Base-by-base conservation (phyloP, 2,329 filamentous ascomycete genomes). In the Immersiporthe knoxdaviesiana region DNA sequence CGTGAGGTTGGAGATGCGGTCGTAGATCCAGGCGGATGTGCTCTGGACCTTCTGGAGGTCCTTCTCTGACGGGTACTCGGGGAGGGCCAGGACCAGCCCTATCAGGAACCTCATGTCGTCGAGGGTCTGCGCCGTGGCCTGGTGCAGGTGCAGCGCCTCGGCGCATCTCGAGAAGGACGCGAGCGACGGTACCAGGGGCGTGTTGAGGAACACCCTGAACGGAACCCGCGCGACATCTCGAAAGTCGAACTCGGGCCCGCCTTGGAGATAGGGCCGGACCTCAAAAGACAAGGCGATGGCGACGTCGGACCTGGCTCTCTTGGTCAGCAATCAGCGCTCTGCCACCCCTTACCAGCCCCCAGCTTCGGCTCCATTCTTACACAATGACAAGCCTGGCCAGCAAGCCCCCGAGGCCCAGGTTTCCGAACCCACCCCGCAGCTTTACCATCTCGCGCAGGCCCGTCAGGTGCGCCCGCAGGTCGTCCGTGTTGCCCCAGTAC, bases 21-120 rank as follows among this genome's bases (percentile, higher is more conserved):
- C 75, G 30, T 81, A 76, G 10, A 83, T 78, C 78, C 81, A 82
- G 2, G 75, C 71, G 0, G 83, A 81, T 0, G 79, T 80, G 0
- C 76, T 76, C 35, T 76, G 74, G 1, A 86, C 76, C 60, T 80
- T 80, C 18, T 80, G 74, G 2, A 82, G 73, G 39, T 83, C 78
- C 32, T 79, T 79, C 0, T 72, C 41, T 0, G 79, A 77, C 2
- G 82, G 74, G 0, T 76, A 60, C 1, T 73, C 69, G 0, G 83
- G 79, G n/a, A 85, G 75, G 0, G 78, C 74, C 6, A 84, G 71
- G 0, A 85, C 80, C 2, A 80, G 75, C 16, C 78, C 74, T n/a
- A 85, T 77, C 1, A 87, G 76, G 30, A 81, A 81, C 5, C 84
- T 81, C 75, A 86, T 81, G 63, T 85, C 81, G 66, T 87, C 85